Base-by-base conservation (phyloP, 1,284 basidiomycete genomes). In the Phlebopus sp. region DNA sequence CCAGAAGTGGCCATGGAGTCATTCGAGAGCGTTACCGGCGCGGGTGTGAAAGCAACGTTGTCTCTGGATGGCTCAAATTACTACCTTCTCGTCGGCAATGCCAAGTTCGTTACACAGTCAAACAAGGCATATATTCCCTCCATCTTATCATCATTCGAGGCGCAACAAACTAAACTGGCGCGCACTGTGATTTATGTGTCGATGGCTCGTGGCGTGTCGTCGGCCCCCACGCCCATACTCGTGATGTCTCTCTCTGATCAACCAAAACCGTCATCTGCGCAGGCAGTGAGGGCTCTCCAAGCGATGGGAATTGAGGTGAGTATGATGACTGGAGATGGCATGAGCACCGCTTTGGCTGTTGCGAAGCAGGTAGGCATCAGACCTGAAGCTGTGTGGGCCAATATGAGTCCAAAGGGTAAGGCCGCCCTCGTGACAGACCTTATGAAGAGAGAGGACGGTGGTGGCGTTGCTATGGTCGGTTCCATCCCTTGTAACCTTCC, bases 321-420 rank as follows among this genome's bases (percentile, higher is more conserved):
- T 49, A 84, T 97, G 82, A 83, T 97, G 75, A 97, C 95, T 0
- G 94, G 94, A 1, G 94, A 97, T 59, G 81, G 87, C 23, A 79
- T 79, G 60, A 76, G 76, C 2, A 97, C 95, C 1, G 93, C 93
- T 3, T 62, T 84, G 27, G 91, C 94, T 2, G 81, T 97, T 43
- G 94, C 93, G 15, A 81, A 81, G 56, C 83, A 92, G 61, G 87
- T 95, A 15, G 93, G 93, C 0, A 95, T 97, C 57, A 70, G 72
- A 39, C 75, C 83, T 1, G 84, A 90, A 46, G 77, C 84, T 46
- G 90, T 97, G 0, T 92, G 86, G 79, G 86, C 92, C 3, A 82
- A 82, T 42, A 92, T 97, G 78, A 93, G 86, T 59, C 94, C 94
- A 2, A 90, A 93, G 60, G 94, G 94, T 37, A 97, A 97, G 66